Percentiles rank a stretch among this genome's conserved stretches.
Evolutionary conservation across 2,329 filamentous ascomycete genomes (phyloP).

Genomic region (Fusarium kyushuense): DNA sequence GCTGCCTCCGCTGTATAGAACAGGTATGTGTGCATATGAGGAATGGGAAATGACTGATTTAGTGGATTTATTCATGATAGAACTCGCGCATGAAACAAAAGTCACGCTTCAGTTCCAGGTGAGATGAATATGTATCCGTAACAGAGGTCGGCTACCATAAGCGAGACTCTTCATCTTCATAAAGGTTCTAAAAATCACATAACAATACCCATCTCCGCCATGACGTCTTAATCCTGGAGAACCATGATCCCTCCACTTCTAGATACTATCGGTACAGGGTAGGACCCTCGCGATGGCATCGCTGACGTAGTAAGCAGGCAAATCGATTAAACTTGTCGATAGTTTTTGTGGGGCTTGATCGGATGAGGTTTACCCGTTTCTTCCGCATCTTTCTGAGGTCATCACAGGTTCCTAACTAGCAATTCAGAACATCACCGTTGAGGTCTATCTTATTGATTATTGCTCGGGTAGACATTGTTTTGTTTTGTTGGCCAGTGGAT

Average conservation of each 20-base stretch:
- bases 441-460: conserved; percentile 2
- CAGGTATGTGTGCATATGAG: neutral
- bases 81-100: neutral
- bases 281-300: conserved; percentile 31
- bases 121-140: neutral
- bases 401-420: conserved; percentile 13
- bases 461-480: neutral
- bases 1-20: neutral
- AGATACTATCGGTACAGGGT: conserved; percentile 23
- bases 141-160: conserved; percentile 3
- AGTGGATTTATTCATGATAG: neutral
- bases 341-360: conserved; percentile 23
- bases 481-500: conserved; percentile 1
- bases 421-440: conserved; percentile 23
- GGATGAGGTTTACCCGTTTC: conserved; percentile 38
- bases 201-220: neutral
- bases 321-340: neutral
- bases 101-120: neutral
- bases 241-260: neutral
- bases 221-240: neutral
- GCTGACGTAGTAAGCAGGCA: conserved; percentile 33
- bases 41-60: neutral
- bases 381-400: conserved; percentile 16
- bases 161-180: neutral
- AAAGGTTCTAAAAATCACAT: neutral